Evolutionary conservation across 1,284 basidiomycete genomes (phyloP), one percentile per base, ranked within the genome.

Genomic region (Coniferiporia sulphurascens): DNA sequence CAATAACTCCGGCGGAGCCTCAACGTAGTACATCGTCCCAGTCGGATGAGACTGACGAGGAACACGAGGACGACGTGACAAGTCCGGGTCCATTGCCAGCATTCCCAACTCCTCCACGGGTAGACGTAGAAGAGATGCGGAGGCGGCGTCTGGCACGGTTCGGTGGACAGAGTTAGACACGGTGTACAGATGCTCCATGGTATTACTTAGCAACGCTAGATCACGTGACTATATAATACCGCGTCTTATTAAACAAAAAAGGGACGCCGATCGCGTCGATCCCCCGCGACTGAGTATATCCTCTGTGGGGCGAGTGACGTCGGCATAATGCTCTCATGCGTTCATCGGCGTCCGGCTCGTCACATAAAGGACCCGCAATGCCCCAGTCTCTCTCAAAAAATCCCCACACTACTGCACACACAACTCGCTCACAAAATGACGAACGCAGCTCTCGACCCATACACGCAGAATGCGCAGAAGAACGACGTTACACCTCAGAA

Each of bases 71-170:
- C 7, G 65, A 67, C 6, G 59, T 51, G 51, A 59, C 64, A n/a
- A 63, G 59, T 22, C 48, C 9, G 2, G 7, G 36, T 55, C 59
- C 49, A 35, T 65, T 66, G 17, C 64, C 69, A 38, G 55, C 64
- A 4, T 64, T 65, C 38, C 67, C 66, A 38, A 65, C 68, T 32
- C 67, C 65, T 15, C 69, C 70, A 46, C 73, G 71, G 55, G 74
- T 86, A 17, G 84, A 76, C 64, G 67, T 87, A 46, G 93, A 94
- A 58, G 91, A 95, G 72, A 83, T 96, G 65, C 80, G 93, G 49
- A 76, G 79, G 70, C 75, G 84, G 66, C 78, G 93, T 54, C 72
- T 95, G 65, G 93, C 89, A 10, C 82, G 83, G 65, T 95, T 95
- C 69, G 86, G 83, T 36, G 74, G 77, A 15, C 80, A 61, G 41